These are phyloP conservation scores for Rugonectria rugulosa DNA, from an alignment of 2,329 filamentous ascomycete species.

Conservation along the genomic window DNA sequence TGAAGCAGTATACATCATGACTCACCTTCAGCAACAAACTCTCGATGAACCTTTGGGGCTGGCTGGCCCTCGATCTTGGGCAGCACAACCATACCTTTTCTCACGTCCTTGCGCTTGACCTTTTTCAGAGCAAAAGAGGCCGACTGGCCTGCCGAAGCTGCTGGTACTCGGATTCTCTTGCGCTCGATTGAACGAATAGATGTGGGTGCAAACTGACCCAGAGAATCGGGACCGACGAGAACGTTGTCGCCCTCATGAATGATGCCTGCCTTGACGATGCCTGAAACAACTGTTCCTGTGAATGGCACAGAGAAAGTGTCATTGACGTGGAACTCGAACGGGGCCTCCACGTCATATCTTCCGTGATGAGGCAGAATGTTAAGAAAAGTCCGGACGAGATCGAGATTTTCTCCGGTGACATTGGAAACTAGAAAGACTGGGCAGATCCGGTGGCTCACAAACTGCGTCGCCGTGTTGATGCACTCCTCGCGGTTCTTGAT, in stretches of 20 bases:
- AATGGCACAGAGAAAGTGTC: slow-evolving; percentile 98
- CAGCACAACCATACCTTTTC: slow-evolving; percentile 97
- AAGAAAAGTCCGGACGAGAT: slow-evolving; percentile 89
- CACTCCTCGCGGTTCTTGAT: slow-evolving; percentile 92
- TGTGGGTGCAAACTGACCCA: slow-evolving; percentile 89
- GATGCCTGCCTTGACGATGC: slow-evolving; percentile 87
- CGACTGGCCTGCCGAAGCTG: slow-evolving; percentile 89
- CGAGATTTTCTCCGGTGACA: slow-evolving; percentile 90
- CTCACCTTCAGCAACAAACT: slow-evolving; percentile 80
- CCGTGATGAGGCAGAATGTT: slow-evolving; percentile 96
- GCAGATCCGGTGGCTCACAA: slow-evolving; percentile 93
- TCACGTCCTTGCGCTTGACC: slow-evolving; percentile 87
- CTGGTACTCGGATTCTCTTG: slow-evolving; percentile 88
- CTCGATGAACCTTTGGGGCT: slow-evolving; percentile 72
- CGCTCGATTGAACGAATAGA: slow-evolving; percentile 92
- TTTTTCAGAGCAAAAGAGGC: slow-evolving; percentile 91
- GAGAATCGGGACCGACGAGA: slow-evolving; percentile 86
- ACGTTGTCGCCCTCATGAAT: slow-evolving; percentile 91
- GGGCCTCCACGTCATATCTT: slow-evolving; percentile 85
- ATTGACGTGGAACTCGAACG: slow-evolving; percentile 95
- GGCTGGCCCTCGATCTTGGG: slow-evolving; percentile 80
- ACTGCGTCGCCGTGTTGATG: slow-evolving; percentile 94
- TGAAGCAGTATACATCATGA: not conserved
- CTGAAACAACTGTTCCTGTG: slow-evolving; percentile 94
- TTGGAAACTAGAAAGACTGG: slow-evolving; percentile 99